These are phyloP conservation scores for Monilinia aucupariae DNA, from an alignment of 2,329 filamentous ascomycete species.

Conservation along the genomic window DNA sequence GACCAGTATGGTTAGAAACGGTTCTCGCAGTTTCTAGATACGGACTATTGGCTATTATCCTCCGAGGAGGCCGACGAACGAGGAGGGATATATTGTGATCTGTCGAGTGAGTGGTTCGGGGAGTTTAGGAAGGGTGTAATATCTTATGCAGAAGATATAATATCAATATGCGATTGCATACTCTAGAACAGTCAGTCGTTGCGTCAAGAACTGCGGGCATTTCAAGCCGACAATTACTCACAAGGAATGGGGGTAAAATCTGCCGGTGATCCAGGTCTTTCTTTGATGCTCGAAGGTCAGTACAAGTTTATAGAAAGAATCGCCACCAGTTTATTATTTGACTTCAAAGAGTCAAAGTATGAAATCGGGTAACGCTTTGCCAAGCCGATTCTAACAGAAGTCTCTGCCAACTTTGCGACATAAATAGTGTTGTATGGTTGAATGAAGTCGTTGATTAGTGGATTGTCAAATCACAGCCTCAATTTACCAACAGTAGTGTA, in stretches of 20 bases:
- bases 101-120: background rate
- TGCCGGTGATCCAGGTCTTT: background rate
- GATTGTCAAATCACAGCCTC: background rate
- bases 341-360: background rate
- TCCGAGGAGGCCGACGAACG: background rate
- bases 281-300: background rate
- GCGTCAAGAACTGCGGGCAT: background rate
- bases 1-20: background rate
- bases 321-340: background rate
- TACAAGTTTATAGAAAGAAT: background rate
- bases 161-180: background rate
- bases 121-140: background rate
- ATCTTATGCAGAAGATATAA: background rate
- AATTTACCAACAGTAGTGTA: background rate
- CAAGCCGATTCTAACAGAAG: background rate
- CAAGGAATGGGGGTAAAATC: background rate
- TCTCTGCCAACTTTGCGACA: background rate
- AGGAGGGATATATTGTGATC: background rate
- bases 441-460: background rate
- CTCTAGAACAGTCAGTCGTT: background rate
- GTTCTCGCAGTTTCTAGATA: background rate
- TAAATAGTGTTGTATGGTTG: background rate
- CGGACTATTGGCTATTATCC: background rate
- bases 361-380: background rate
- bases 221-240: background rate